Evolutionary conservation across 75 land plant species (phyloP).

Genomic region (Pinus albicaulis): DNA sequence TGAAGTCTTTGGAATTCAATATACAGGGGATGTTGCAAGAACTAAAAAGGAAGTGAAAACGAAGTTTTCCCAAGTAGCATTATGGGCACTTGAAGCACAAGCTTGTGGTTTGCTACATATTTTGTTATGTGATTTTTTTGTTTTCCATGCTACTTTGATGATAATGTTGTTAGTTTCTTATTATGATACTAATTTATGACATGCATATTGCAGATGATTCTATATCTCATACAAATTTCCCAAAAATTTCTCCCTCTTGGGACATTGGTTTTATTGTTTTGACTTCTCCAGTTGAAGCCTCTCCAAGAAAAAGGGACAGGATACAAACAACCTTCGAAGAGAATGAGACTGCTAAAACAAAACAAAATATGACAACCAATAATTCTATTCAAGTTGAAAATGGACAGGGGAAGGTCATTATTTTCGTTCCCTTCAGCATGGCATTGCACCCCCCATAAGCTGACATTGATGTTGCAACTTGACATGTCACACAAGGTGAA

Average conservation of each 20-base stretch:
- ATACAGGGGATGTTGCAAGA: conserved; percentile 28
- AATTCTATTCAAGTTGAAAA: neutral
- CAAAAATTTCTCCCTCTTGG: neutral
- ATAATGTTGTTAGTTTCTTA: neutral
- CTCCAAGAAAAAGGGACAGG: neutral
- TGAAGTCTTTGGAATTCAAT: conserved; percentile 31
- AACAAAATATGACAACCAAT: neutral
- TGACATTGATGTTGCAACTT: no score
- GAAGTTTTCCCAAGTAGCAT: conserved; percentile 31
- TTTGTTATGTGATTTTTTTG: neutral
- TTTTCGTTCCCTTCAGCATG: no score
- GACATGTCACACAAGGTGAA: no score
- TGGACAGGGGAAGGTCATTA: no score
- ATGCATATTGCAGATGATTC: neutral
- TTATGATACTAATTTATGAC: neutral
- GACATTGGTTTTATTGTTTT: neutral
- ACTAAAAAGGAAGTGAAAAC: conserved; percentile 42
- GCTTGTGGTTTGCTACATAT: neutral
- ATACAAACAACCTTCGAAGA: no score
- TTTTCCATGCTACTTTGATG: neutral
- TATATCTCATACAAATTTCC: neutral
- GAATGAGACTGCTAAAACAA: neutral
- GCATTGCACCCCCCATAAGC: no score
- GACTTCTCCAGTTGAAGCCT: neutral
- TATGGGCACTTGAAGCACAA: conserved; percentile 23